Evolutionary conservation across 1,139 yeast species (phyloP).

Genomic region (Kodamaea fungicola): DNA sequence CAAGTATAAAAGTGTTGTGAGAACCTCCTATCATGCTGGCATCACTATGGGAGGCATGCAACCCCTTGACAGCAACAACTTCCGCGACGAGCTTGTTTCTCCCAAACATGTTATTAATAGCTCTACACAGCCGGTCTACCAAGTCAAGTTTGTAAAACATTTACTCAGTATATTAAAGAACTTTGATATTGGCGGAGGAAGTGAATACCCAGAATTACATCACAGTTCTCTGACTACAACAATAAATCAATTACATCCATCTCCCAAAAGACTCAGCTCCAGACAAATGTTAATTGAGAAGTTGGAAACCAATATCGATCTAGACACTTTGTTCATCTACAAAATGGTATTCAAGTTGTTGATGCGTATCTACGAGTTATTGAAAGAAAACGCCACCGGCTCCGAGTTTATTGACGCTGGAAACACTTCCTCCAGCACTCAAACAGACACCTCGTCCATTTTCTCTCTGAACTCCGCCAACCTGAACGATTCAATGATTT

Average conservation of each 20-base stretch:
- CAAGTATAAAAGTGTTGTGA: constrained; percentile 9
- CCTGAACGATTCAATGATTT: constrained; percentile 21
- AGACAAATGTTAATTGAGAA: constrained; percentile 44
- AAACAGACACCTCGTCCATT: constrained; percentile 27
- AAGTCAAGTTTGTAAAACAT: constrained; percentile 35
- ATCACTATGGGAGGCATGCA: neutral
- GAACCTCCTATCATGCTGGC: constrained; percentile 4
- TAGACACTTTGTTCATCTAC: constrained; percentile 40
- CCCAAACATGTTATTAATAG: constrained; percentile 11
- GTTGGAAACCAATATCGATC: constrained; percentile 41
- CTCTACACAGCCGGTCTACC: constrained; percentile 24
- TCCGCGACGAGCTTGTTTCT: constrained; percentile 1
- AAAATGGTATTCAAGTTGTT: constrained; percentile 34
- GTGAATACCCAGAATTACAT: constrained; percentile 7
- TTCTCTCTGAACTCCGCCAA: constrained; percentile 28
- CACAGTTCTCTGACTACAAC: constrained; percentile 13
- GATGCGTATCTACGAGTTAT: constrained; percentile 25
- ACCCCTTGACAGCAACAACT: constrained; percentile 1
- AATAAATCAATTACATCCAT: constrained; percentile 14
- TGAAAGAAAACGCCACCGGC: constrained; percentile 11
- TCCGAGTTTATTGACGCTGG: constrained; percentile 7
- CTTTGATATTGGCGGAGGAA: constrained; percentile 35
- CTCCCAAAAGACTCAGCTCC: constrained; percentile 42
- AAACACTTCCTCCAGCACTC: constrained; percentile 1
- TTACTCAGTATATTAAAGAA: constrained; percentile 34